Conservation (phyloP, 1,139 yeast genomes). For the Suhomyces bribrorum region DNA sequence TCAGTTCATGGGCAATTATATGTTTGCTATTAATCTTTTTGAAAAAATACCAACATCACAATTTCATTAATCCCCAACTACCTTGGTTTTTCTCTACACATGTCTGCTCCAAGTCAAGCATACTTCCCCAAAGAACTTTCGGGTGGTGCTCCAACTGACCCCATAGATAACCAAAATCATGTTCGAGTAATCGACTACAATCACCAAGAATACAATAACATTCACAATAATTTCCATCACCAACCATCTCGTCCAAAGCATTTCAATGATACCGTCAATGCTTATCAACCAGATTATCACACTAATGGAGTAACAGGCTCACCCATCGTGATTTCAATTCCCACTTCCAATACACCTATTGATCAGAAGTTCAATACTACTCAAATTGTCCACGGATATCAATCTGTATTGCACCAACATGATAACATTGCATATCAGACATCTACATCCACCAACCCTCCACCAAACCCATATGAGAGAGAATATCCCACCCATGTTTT, state of each 20-base stretch:
- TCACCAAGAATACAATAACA: background rate
- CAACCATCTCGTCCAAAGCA: constrained; percentile 3
- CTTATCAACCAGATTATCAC: background rate
- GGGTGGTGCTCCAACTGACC: background rate
- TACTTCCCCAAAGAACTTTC: constrained; percentile 1
- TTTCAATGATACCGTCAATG: background rate
- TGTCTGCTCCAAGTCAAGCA: constrained; percentile 3
- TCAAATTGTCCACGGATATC: background rate
- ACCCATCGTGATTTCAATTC: background rate
- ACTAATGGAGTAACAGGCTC: background rate
- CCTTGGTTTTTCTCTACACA: too few species aligned
- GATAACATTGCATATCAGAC: background rate
- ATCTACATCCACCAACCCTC: background rate
- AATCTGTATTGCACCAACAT: background rate
- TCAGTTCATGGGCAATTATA: too few species aligned
- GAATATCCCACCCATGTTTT: background rate
- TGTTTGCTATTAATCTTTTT: too few species aligned
- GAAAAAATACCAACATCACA: background rate
- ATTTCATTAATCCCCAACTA: too few species aligned
- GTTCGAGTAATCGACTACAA: background rate
- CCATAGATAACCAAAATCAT: background rate
- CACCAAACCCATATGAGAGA: background rate
- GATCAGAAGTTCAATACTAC: background rate
- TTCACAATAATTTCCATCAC: background rate
- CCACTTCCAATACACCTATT: background rate